Percentiles rank a stretch among this genome's conserved stretches.
Evolutionary conservation across 1,284 basidiomycete genomes (phyloP).

Genomic region (Prillingera fragicola): DNA sequence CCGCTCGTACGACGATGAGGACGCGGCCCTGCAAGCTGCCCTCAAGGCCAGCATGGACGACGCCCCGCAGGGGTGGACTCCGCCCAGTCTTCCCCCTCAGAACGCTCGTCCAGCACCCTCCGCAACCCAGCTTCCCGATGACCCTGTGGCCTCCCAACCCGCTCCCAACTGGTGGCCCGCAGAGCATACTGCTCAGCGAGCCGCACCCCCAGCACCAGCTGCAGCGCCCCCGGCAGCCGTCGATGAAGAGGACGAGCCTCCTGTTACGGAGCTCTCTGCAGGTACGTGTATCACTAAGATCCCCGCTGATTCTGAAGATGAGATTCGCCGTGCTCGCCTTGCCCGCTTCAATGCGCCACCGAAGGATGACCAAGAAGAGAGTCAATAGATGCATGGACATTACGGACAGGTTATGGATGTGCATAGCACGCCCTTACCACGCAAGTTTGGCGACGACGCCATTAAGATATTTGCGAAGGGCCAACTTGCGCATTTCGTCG

Average conservation of each 20-base stretch:
- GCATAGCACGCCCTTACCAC: constrained; percentile 39
- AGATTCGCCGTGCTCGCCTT: constrained; percentile 67
- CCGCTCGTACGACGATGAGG: constrained; percentile 70
- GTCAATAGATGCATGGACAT: background rate
- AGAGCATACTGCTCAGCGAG: constrained; percentile 30
- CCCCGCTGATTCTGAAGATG: constrained; percentile 59
- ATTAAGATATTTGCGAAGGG: constrained; percentile 43
- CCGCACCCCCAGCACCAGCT: constrained; percentile 16
- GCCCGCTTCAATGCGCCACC: constrained; percentile 59
- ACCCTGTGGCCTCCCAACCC: background rate
- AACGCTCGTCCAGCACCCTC: background rate
- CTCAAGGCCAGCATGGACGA: constrained; percentile 71
- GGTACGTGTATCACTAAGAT: constrained; percentile 29
- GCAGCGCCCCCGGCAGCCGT: constrained; percentile 7
- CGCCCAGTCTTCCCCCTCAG: constrained; percentile 37
- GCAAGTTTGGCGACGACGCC: constrained; percentile 47
- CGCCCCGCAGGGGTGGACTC: background rate
- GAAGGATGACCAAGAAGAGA: constrained; percentile 12
- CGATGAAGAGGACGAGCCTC: constrained; percentile 37
- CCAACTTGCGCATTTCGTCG: constrained; percentile 49
- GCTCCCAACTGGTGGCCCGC: background rate
- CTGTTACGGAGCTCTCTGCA: constrained; percentile 38
- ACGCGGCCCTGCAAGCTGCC: constrained; percentile 76
- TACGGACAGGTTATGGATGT: too few relatives aligned
- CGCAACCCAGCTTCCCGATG: too few relatives aligned